phyloP scores from a whole-genome alignment of 768 basidiomycete species.

The Mycena venus region DNA sequence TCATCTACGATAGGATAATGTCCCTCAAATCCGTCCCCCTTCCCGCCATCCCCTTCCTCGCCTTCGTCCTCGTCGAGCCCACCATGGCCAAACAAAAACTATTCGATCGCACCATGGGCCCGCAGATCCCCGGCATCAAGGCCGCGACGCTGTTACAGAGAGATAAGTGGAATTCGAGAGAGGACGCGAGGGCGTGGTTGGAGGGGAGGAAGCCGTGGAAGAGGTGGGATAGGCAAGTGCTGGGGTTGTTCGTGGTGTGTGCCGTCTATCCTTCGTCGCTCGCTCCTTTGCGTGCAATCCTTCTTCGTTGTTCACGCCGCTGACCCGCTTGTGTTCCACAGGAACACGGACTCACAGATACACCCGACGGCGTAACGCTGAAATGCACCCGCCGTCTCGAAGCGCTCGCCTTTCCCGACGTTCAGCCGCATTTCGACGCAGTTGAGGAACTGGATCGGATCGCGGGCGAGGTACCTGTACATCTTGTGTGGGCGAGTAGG shows the following conservation, averaged over 20 bases:
- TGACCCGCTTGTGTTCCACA: background rate
- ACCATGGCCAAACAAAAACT: conserved; percentile 43
- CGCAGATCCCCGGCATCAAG: conserved; percentile 29
- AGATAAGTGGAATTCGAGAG: conserved; percentile 41
- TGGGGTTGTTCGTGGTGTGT: conserved; percentile 44
- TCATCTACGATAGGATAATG: conserved; percentile 34
- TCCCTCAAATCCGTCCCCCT: conserved; percentile 17
- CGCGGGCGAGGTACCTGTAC: conserved; percentile 53
- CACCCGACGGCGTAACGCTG: conserved; percentile 44
- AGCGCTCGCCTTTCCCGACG: conserved; percentile 59
- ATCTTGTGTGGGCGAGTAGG: conserved; percentile 63
- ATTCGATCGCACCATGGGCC: conserved; percentile 36
- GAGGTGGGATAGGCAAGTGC: conserved; percentile 45
- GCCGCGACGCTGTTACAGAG: conserved; percentile 40
- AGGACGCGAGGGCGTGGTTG: conserved; percentile 43
- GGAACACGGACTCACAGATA: conserved; percentile 34
- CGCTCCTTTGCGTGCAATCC: background rate
- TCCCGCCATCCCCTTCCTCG: conserved; percentile 38
- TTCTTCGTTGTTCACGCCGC: too few relatives aligned
- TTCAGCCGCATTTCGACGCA: conserved; percentile 59
- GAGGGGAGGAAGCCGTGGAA: conserved; percentile 43
- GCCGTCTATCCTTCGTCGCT: background rate
- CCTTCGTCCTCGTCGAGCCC: conserved; percentile 51
- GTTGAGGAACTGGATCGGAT: conserved; percentile 49
- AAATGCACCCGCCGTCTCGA: conserved; percentile 63